Evolutionary conservation across 2,329 filamentous ascomycete species (phyloP).

Genomic region (Lasiodiplodia hormozganensis): DNA sequence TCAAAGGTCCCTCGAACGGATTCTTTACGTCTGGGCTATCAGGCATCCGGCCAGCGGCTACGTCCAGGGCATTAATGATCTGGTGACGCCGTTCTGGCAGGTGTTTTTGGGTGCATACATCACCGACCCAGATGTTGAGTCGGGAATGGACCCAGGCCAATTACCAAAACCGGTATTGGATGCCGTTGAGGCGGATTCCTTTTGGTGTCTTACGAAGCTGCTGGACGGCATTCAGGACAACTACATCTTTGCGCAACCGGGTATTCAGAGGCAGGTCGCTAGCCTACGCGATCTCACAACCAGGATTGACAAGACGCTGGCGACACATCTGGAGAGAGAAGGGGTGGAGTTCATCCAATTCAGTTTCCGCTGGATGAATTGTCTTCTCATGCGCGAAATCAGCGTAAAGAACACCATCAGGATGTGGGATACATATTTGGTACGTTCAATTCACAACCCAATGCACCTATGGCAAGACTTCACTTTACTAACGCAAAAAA

Average conservation of each 20-base stretch:
- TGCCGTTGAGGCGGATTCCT: constrained; percentile 95
- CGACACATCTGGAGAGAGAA: constrained; percentile 88
- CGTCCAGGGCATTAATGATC: constrained; percentile 97
- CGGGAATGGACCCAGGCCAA: constrained; percentile 96
- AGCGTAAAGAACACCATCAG: constrained; percentile 95
- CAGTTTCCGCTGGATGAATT: constrained; percentile 99
- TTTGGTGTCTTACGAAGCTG: constrained; percentile 97
- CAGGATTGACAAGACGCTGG: constrained; percentile 82
- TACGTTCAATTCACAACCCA: constrained; percentile 54
- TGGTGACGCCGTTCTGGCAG: constrained; percentile 98
- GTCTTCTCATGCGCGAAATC: constrained; percentile 95
- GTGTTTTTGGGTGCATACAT: constrained; percentile 96
- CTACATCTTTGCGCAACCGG: constrained; percentile 96
- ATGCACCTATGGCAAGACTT: background rate
- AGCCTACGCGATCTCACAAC: constrained; percentile 89
- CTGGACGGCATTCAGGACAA: constrained; percentile 99
- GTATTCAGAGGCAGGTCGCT: constrained; percentile 91
- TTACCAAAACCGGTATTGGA: constrained; percentile 89
- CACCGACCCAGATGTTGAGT: constrained; percentile 89
- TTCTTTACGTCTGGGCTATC: constrained; percentile 97
- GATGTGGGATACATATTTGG: constrained; percentile 99
- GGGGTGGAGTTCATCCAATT: constrained; percentile 99
- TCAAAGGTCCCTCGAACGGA: constrained; percentile 90
- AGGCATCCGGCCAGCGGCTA: constrained; percentile 97
- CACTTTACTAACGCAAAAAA: constrained; percentile 25